A percentile compares a stretch with the other conserved stretches of the same genome.
Evolutionary conservation across 148 eudicot species (phyloP).

Genomic region (Drosera capensis): DNA sequence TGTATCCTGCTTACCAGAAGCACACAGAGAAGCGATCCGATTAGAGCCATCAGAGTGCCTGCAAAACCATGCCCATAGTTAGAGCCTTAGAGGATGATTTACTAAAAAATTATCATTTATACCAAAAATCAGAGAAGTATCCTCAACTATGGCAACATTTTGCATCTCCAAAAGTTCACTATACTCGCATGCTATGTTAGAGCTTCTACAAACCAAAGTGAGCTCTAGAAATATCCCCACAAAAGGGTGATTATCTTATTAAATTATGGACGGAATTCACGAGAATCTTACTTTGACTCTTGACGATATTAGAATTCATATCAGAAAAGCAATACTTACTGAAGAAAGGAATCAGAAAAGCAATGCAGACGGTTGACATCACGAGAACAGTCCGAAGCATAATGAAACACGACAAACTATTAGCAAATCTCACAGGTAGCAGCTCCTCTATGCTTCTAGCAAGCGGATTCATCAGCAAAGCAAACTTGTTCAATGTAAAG

Average conservation of each 20-base stretch:
- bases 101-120: not conserved
- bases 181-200: no score
- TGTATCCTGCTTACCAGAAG: slow-evolving; percentile 37
- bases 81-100: not conserved
- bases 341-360: slow-evolving; percentile 60
- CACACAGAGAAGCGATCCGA: slow-evolving; percentile 54
- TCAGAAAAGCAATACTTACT: slow-evolving; percentile 41
- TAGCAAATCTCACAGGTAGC: slow-evolving; percentile 26
- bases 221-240: no score
- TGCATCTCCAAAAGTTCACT: not conserved
- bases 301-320: no score
- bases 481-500: slow-evolving; percentile 32
- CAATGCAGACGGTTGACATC: slow-evolving; percentile 42
- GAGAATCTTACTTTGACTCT: not conserved
- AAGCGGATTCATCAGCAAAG: slow-evolving; percentile 57
- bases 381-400: slow-evolving; percentile 47
- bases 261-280: not conserved
- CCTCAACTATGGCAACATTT: not conserved
- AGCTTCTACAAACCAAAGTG: no score
- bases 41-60: slow-evolving; percentile 71
- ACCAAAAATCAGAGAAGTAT: no score
- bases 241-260: not conserved
- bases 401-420: slow-evolving; percentile 29
- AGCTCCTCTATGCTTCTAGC: slow-evolving; percentile 67
- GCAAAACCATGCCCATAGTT: slow-evolving; percentile 7